Evolutionary conservation across 176 grass and related monocot genomes (phyloP).

Genomic region (Metroxylon sagu): DNA sequence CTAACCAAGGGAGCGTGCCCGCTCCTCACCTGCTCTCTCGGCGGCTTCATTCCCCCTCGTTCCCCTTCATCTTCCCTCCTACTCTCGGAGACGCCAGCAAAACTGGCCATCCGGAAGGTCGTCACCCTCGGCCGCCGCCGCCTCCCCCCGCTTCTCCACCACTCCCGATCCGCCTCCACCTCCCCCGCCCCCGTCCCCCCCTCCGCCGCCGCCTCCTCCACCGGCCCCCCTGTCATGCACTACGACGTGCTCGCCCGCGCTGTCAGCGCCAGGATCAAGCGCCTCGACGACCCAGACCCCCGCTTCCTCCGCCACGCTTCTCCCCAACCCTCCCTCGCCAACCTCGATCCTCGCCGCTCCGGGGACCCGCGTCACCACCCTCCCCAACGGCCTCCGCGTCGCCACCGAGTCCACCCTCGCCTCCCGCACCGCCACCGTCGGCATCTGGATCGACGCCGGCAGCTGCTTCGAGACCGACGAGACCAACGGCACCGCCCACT

Average conservation of each 20-base stretch:
- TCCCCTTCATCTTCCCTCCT: too few species aligned
- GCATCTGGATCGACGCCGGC: constrained; percentile 94
- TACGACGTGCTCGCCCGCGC: constrained; percentile 67
- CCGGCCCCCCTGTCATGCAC: constrained; percentile 41
- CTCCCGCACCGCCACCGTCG: constrained; percentile 64
- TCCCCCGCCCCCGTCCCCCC: constrained; percentile 29
- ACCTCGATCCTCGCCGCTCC: constrained; percentile 71
- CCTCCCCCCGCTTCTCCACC: constrained; percentile 10
- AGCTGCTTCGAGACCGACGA: constrained; percentile 78
- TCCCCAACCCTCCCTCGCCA: constrained; percentile 59
- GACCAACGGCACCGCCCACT: constrained; percentile 84
- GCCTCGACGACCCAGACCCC: constrained; percentile 78
- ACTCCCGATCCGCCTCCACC: background rate
- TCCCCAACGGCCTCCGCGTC: constrained; percentile 71
- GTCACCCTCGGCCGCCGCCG: constrained; percentile 39
- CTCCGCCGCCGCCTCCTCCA: constrained; percentile 2
- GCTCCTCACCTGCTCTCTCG: too few species aligned
- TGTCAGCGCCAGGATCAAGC: constrained; percentile 51
- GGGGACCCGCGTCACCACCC: constrained; percentile 79
- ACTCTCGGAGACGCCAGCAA: too few species aligned
- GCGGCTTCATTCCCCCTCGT: background rate
- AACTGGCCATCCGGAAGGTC: constrained; percentile 50
- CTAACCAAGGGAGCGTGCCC: too few species aligned
- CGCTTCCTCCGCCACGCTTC: constrained; percentile 91
- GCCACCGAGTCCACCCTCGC: constrained; percentile 85